Evolutionary conservation across 75 land plant genomes (phyloP).

Genomic region (Selaginella moellendorffii): DNA sequence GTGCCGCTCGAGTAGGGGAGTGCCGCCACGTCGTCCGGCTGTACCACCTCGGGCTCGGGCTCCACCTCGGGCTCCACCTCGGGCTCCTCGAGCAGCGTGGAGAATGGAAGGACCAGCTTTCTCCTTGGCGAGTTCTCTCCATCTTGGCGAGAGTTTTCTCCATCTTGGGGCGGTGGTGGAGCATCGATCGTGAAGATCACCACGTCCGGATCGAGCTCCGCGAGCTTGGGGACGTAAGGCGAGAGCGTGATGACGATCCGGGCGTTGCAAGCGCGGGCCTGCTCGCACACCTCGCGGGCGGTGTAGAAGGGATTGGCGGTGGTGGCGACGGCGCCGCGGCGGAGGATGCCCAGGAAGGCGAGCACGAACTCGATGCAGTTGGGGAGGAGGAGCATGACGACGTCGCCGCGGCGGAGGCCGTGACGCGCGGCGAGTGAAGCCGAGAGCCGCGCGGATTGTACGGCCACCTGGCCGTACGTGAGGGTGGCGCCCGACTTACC

Average conservation of each 20-base stretch:
- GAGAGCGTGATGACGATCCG: constrained; percentile 38
- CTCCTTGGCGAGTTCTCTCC: constrained; percentile 28
- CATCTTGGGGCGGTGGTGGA: no score
- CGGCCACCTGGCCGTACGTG: constrained; percentile 7
- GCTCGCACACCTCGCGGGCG: constrained; percentile 44
- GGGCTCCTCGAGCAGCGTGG: constrained; percentile 23
- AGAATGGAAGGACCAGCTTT: constrained; percentile 22
- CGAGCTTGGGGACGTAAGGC: constrained; percentile 29
- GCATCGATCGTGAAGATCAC: constrained; percentile 45
- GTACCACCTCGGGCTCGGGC: constrained; percentile 10
- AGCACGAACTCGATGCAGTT: constrained; percentile 48
- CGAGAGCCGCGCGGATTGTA: neutral
- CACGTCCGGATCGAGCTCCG: constrained; percentile 19
- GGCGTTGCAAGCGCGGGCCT: constrained; percentile 30
- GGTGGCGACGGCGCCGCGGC: constrained; percentile 37
- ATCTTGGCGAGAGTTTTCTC: constrained; percentile 18
- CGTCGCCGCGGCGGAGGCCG: constrained; percentile 20
- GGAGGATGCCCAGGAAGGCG: constrained; percentile 46
- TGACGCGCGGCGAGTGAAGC: neutral
- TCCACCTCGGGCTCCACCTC: constrained; percentile 18
- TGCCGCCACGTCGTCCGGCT: constrained; percentile 50
- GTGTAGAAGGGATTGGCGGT: constrained; percentile 73
- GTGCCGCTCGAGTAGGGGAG: constrained; percentile 86
- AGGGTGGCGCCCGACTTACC: constrained; percentile 7
- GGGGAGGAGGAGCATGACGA: constrained; percentile 60